Evolutionary conservation across 2,329 filamentous ascomycete genomes (phyloP), one percentile per base, ranked within the genome.

Genomic region (Pseudopyricularia javanii): DNA sequence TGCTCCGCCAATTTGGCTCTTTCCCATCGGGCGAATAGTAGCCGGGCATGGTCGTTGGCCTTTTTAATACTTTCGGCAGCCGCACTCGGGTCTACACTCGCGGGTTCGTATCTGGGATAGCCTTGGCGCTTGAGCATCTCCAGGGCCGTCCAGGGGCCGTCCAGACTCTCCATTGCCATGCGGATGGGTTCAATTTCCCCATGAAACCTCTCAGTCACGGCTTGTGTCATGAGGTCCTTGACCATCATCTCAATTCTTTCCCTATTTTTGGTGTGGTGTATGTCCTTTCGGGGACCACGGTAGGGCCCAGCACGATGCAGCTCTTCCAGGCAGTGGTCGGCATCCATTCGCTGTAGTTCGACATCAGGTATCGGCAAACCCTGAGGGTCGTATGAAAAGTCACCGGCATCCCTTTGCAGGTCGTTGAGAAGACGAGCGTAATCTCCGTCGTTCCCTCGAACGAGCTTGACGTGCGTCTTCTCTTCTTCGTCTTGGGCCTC

Each of bases 51-150:
- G 1, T 59, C 56, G 52, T 62, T 61, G 47, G 62, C 52, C 7
- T 57, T 52, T 4, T 56, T 45, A 6, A 65, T 60, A 12, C 58
- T 57, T 9, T 53, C 22, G 2, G 43, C 37, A 7, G 64, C 57
- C 7, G 35, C 56, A 0, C 11, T 26, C 1, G 52, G 55, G 47
- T 65, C 58, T 15, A 61, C 28, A 2, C 53, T 33, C 0, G 64
- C 59, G 43, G 62, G 58, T 5, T 49, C 56, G 53, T 66, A 69
- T 24, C 53, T 49, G 3, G 66, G 66, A 55, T 66, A 67, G 47
- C 66, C 66, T 3, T 66, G 64, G 3, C 61, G 64, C 15, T 62
- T 58, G 40, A 69, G 56, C 61, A 68, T 53, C 4, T 61, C 59
- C 8, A 68, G 63, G n/a, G 59, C 59, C 15, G 58, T 63, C 56